A percentile compares a stretch with the other conserved stretches of the same genome.
These are phyloP conservation scores for Polyrhizophydium stewartii DNA, from an alignment of 371 early-diverging fungal species.

Conservation along the genomic window DNA sequence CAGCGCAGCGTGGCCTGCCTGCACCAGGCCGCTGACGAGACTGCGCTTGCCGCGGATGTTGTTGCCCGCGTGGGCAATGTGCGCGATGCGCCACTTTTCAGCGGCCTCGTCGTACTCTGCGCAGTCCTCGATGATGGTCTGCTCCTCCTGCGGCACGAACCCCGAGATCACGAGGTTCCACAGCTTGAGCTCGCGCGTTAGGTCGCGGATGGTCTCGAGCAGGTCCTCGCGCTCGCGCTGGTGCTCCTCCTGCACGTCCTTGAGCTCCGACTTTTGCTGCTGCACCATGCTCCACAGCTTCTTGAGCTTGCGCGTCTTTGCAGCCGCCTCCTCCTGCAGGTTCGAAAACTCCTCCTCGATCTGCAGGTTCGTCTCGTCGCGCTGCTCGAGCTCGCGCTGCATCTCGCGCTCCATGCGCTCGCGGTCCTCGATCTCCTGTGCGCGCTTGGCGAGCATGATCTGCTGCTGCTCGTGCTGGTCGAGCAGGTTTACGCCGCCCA, in stretches of 20 bases:
- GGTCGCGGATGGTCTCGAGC: constrained; percentile 48
- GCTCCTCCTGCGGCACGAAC: constrained; percentile 43
- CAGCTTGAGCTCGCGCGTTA: constrained; percentile 47
- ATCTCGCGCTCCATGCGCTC: constrained; percentile 39
- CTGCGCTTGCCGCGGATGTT: constrained; percentile 46
- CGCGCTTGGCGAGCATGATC: constrained; percentile 28
- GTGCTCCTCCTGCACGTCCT: constrained; percentile 52
- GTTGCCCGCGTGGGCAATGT: constrained; percentile 50
- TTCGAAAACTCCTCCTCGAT: constrained; percentile 52
- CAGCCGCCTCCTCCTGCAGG: constrained; percentile 51
- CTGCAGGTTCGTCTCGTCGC: constrained; percentile 43
- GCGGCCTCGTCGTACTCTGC: constrained; percentile 51
- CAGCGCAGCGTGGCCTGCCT: constrained; percentile 10
- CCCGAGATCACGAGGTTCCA: constrained; percentile 34
- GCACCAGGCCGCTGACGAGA: constrained; percentile 28
- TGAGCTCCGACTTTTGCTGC: constrained; percentile 45
- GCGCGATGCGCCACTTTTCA: constrained; percentile 52
- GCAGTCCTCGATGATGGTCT: constrained; percentile 37
- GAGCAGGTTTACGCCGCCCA: constrained; percentile 52
- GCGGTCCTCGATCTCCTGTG: constrained; percentile 44
- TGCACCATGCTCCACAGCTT: constrained; percentile 45
- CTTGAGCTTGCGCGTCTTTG: constrained; percentile 48
- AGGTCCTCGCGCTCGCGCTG: constrained; percentile 51
- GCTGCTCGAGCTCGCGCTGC: constrained; percentile 36
- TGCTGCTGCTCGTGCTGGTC: constrained; percentile 43